Evolutionary conservation across 352 stramenopile species (phyloP).

Genomic region (Phytopythium kandeliae): DNA sequence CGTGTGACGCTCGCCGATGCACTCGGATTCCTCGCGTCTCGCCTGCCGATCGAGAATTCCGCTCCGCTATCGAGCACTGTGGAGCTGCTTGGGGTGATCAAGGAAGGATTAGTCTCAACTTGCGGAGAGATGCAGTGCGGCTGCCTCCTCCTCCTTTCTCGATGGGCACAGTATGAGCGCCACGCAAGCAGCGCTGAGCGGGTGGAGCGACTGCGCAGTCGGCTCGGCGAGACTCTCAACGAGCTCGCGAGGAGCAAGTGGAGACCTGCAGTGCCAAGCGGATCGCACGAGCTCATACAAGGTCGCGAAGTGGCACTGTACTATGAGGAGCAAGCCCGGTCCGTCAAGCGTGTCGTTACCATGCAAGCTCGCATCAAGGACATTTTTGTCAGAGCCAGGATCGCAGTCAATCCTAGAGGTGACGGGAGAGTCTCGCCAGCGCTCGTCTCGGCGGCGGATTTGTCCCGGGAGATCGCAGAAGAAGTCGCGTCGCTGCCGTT

Average conservation of each 20-base stretch:
- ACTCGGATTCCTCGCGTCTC: constrained; percentile 32
- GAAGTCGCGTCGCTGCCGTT: constrained; percentile 48
- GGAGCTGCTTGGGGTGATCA: constrained; percentile 17
- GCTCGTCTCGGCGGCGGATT: constrained; percentile 24
- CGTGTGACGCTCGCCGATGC: constrained; percentile 57
- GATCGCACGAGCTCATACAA: neutral
- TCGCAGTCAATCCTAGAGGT: constrained; percentile 15
- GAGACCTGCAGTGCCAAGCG: constrained; percentile 13
- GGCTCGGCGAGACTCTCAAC: constrained; percentile 19
- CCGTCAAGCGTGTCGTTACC: constrained; percentile 36
- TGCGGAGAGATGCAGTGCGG: constrained; percentile 62
- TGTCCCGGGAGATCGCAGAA: constrained; percentile 66
- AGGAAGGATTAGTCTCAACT: constrained; percentile 21
- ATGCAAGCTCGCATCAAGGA: constrained; percentile 55
- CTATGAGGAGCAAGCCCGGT: constrained; percentile 50
- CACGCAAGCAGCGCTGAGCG: constrained; percentile 9
- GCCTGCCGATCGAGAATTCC: constrained; percentile 15
- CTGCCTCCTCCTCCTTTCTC: constrained; percentile 37
- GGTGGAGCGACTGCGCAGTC: constrained; percentile 15
- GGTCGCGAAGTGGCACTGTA: constrained; percentile 7
- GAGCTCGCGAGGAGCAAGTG: constrained; percentile 43
- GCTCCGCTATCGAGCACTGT: constrained; percentile 4
- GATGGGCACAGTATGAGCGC: constrained; percentile 46
- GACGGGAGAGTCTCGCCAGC: neutral
- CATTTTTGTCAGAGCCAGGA: constrained; percentile 31